A percentile compares a stretch with the other conserved stretches of the same genome.
These are phyloP conservation scores for Polygonum aviculare DNA, from an alignment of 148 eudicot genomes.

Conservation along the genomic window DNA sequence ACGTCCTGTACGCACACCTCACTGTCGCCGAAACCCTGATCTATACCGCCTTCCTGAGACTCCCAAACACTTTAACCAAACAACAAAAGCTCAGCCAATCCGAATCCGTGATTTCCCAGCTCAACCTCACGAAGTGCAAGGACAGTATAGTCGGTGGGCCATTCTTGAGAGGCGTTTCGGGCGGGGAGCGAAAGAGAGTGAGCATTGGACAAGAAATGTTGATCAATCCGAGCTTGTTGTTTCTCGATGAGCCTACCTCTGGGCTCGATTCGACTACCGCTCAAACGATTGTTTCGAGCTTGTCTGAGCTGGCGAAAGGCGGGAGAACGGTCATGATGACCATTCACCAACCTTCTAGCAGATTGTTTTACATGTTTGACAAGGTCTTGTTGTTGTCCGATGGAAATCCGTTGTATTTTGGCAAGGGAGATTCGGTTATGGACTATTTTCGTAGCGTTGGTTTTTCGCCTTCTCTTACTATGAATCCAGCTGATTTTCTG, in stretches of 20 bases:
- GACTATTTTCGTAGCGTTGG: slow-evolving; percentile 51
- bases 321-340: slow-evolving; percentile 60
- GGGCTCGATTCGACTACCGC: slow-evolving; percentile 34
- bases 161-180: slow-evolving; percentile 12
- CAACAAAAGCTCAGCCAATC: slow-evolving; percentile 4
- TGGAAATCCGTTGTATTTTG: slow-evolving; percentile 60
- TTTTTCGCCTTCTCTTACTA: slow-evolving; percentile 43
- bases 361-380: slow-evolving; percentile 64
- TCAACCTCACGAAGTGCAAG: slow-evolving; percentile 3
- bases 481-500: slow-evolving; percentile 87
- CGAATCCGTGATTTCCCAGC: slow-evolving; percentile 10
- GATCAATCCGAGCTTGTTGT: slow-evolving; percentile 11
- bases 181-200: slow-evolving; percentile 11
- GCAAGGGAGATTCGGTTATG: slow-evolving; percentile 49
- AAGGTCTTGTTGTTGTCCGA: slow-evolving; percentile 66
- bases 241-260: slow-evolving; percentile 13
- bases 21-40: slow-evolving; percentile 12
- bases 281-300: slow-evolving; percentile 50
- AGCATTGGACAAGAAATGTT: slow-evolving; percentile 14
- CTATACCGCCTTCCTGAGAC: slow-evolving; percentile 8
- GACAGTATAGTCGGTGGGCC: slow-evolving; percentile 1
- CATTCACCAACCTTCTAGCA: slow-evolving; percentile 83
- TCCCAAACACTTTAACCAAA: background rate
- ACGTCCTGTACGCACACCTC: slow-evolving; percentile 14
- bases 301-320: slow-evolving; percentile 47